Percentiles rank a stretch among this genome's conserved stretches.
Conservation (phyloP, 2,329 filamentous ascomycete species). For the Colletotrichum salicis region DNA sequence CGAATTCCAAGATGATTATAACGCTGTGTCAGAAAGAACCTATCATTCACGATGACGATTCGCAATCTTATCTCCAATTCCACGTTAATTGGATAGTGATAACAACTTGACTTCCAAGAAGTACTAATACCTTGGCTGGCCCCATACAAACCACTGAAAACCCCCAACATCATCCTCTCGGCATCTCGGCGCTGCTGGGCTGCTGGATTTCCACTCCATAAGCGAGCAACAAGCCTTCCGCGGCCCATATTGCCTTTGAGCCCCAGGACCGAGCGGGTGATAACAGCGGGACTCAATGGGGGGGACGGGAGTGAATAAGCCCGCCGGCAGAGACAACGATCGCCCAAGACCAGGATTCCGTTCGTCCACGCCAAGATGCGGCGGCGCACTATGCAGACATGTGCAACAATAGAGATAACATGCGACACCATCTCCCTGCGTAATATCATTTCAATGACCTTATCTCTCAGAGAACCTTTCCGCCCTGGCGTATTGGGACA, state of each 20-base stretch:
- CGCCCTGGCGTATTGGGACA: background rate
- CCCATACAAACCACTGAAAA: constrained; percentile 10
- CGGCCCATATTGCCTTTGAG: background rate
- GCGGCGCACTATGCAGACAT: constrained; percentile 1
- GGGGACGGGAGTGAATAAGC: background rate
- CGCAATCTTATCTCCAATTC: background rate
- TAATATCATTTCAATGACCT: constrained; percentile 20
- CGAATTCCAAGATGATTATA: background rate
- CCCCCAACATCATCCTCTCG: background rate
- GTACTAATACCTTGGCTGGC: constrained; percentile 25
- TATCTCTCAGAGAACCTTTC: constrained; percentile 21
- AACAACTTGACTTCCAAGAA: constrained; percentile 27
- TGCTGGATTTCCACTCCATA: background rate
- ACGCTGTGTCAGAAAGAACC: background rate
- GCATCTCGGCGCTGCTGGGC: constrained; percentile 1
- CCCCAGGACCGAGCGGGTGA: background rate
- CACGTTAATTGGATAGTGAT: constrained; percentile 29
- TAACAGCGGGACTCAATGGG: background rate
- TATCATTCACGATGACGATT: background rate
- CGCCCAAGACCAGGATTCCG: background rate
- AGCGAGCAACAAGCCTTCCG: constrained; percentile 16
- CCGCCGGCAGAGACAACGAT: background rate
- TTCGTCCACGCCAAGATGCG: constrained; percentile 12
- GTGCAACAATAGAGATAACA: background rate
- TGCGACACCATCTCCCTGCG: background rate